Percentiles rank a stretch among this genome's conserved stretches.
Evolutionary conservation across 345 rosid species (phyloP).

Genomic region (Excoecaria cochinchinensis): DNA sequence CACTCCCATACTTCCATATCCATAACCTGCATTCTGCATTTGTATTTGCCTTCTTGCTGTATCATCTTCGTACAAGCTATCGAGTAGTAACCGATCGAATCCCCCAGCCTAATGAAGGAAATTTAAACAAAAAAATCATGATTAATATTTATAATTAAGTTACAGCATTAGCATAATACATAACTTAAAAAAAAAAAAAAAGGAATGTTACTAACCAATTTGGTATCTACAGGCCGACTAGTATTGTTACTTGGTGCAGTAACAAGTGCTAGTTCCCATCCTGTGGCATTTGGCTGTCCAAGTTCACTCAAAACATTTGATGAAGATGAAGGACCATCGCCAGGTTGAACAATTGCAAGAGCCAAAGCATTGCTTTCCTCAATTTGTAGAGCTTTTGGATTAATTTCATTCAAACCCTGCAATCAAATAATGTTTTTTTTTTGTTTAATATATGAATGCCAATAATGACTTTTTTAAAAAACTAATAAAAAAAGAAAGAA

Average conservation of each 20-base stretch:
- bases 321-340: constrained; percentile 47
- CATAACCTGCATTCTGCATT: constrained; percentile 73
- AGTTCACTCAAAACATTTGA: constrained; percentile 53
- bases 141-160: too few relatives aligned
- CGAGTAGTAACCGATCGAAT: constrained; percentile 75
- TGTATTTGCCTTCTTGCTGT: constrained; percentile 74
- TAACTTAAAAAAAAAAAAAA: too few relatives aligned
- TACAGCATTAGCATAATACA: too few relatives aligned
- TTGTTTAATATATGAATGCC: neutral
- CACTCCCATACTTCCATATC: constrained; percentile 39
- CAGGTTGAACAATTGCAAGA: constrained; percentile 77
- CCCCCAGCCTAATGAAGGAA: constrained; percentile 67
- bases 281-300: constrained; percentile 43
- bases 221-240: constrained; percentile 34
- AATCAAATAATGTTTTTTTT: too few relatives aligned
- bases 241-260: constrained; percentile 58
- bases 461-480: neutral
- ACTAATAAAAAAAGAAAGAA: neutral
- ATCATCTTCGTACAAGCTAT: constrained; percentile 89
- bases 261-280: constrained; percentile 97
- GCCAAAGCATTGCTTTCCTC: constrained; percentile 86
- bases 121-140: too few relatives aligned
- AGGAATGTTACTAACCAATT: constrained; percentile 45
- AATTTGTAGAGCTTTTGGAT: constrained; percentile 68
- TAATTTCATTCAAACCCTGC: constrained; percentile 74